These are phyloP conservation scores for Naganishia kalamii DNA, from an alignment of 768 basidiomycete genomes.

Conservation along the genomic window DNA sequence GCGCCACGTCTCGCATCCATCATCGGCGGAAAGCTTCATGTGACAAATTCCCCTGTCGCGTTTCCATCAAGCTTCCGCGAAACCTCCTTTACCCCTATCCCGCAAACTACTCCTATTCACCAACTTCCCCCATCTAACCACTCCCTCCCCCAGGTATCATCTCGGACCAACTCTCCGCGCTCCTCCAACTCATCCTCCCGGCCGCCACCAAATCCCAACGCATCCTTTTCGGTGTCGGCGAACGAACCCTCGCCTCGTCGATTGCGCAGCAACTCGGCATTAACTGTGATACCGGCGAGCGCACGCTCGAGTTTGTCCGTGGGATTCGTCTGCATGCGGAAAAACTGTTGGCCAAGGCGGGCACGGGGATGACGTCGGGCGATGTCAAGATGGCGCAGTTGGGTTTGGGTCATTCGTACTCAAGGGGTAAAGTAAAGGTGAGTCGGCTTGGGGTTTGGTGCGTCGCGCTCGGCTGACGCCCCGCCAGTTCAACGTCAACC, in stretches of 20 bases:
- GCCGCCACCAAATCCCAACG: slow-evolving; percentile 58
- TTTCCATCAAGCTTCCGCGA: too few species aligned
- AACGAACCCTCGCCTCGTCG: slow-evolving; percentile 64
- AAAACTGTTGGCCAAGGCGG: slow-evolving; percentile 59
- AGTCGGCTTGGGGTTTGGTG: slow-evolving; percentile 28
- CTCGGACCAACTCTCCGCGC: slow-evolving; percentile 71
- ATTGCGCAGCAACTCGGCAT: slow-evolving; percentile 69
- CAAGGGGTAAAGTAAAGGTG: slow-evolving; percentile 90
- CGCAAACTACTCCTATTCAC: neutral
- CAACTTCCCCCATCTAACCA: neutral
- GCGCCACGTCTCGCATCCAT: too few species aligned
- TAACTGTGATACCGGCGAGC: slow-evolving; percentile 73
- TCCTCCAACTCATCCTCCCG: slow-evolving; percentile 80
- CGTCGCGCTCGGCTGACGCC: slow-evolving; percentile 67
- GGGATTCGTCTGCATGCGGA: slow-evolving; percentile 86
- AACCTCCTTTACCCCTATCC: too few species aligned
- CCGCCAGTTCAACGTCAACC: slow-evolving; percentile 46
- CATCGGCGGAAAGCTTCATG: too few species aligned
- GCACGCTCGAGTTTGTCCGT: slow-evolving; percentile 75
- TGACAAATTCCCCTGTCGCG: too few species aligned
- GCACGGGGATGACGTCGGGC: slow-evolving; percentile 72
- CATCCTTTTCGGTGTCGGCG: slow-evolving; percentile 72
- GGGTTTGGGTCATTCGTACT: slow-evolving; percentile 94
- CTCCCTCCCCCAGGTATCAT: slow-evolving; percentile 59
- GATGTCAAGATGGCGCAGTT: slow-evolving; percentile 91